Evolutionary conservation across 2,329 filamentous ascomycete genomes (phyloP), one percentile per base, ranked within the genome.

Genomic region (Pestalotiopsis sp.): DNA sequence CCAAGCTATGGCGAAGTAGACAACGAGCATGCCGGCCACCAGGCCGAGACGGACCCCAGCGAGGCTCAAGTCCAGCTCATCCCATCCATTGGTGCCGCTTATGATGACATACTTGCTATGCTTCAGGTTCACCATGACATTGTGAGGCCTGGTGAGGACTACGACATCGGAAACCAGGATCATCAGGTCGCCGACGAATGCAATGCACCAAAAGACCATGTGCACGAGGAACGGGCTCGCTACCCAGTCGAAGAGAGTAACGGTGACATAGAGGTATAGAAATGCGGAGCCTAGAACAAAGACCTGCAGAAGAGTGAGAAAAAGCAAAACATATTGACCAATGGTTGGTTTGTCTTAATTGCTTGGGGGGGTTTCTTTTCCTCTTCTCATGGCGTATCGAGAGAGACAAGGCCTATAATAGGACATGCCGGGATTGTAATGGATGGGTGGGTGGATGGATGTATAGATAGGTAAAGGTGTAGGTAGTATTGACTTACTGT

Each of bases 211-310:
- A 74, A 93, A 90, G 61, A 92, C 81, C 67, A 95, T 87, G 80
- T 98, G 94, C 66, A 93, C 90, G 61, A 90, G 84, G 64, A 91
- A 95, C 0, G 96, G 96, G 13, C 93, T 93, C 41, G 93, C 91
- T 71, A 89, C 90, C 76, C 92, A 92, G 79, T 98, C 95, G 75
- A 97, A 86, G 68, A 98, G 87, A 38, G 94, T 94, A 76, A 98
- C 92, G 72, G 97, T 87, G 72, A 97, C 88, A 73, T 97, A 91
- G 64, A 93, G 87, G 82, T 97, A 96, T 71, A 96, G 90, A 84
- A 97, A 97, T 72, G 94, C 92, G 59, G 93, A 92, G 67, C 92
- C 93, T 68, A 93, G 88, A 71, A 97, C 85, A 80, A 97, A 97
- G 76, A 97, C 91, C 94, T 97, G 75, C 68, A 31, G 65, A 17